A percentile compares a stretch with the other conserved stretches of the same genome.
Conservation (phyloP, 2,329 filamentous ascomycete species). For the Mollisia scopiformis region DNA sequence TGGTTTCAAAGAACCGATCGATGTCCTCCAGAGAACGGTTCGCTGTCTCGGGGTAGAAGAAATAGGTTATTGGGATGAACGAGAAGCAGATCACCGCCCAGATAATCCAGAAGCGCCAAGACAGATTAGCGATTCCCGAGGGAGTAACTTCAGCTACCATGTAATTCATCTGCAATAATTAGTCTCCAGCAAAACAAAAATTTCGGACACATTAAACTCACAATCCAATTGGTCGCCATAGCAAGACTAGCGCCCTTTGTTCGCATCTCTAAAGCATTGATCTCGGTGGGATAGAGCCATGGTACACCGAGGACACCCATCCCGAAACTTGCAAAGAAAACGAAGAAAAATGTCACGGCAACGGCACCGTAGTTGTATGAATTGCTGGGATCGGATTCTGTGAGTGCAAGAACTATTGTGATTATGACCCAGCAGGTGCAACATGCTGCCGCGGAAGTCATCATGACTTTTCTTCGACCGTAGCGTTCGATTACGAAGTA, state of each 20-base stretch:
- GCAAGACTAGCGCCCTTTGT: conserved; percentile 39
- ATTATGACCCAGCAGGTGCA: conserved; percentile 49
- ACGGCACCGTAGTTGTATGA: conserved; percentile 52
- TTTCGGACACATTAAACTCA: conserved; percentile 10
- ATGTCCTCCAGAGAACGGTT: conserved; percentile 54
- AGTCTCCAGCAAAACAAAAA: not conserved
- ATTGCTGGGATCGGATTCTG: conserved; percentile 27
- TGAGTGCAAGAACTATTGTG: conserved; percentile 35
- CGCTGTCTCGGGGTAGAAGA: conserved; percentile 56
- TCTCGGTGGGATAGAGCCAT: conserved; percentile 43
- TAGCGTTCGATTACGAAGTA: conserved; percentile 41
- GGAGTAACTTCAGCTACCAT: conserved; percentile 44
- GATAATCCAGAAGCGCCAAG: conserved; percentile 43
- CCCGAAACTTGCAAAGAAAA: conserved; percentile 61
- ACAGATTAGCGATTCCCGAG: conserved; percentile 37
- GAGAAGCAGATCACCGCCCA: conserved; percentile 38
- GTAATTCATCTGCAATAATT: conserved; percentile 45
- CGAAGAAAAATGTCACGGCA: conserved; percentile 43
- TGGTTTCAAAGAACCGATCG: conserved; percentile 50
- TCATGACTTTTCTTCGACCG: conserved; percentile 47
- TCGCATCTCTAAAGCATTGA: conserved; percentile 39
- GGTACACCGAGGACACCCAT: conserved; percentile 40
- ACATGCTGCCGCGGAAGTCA: conserved; percentile 43
- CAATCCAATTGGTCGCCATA: conserved; percentile 40
- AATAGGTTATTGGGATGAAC: conserved; percentile 47